Evolutionary conservation across 2,329 filamentous ascomycete species (phyloP).

Genomic region (Curvularia eragrostidis): DNA sequence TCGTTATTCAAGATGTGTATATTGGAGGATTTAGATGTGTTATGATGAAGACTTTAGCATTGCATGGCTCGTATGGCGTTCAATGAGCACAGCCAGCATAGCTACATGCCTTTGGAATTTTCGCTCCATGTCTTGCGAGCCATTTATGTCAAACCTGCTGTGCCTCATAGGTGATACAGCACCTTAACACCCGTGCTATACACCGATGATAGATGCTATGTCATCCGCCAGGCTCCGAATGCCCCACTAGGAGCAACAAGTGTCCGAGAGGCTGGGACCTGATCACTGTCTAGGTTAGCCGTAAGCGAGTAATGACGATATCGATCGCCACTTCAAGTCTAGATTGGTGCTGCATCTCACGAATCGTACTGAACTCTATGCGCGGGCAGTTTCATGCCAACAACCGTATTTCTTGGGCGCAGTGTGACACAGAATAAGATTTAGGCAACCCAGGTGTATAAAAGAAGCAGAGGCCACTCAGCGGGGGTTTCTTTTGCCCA

Average conservation of each 20-base stretch:
- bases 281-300: slow-evolving; percentile 6
- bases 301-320: slow-evolving; percentile 34
- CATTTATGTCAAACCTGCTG: neutral
- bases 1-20: slow-evolving; percentile 9
- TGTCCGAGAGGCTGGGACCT: neutral
- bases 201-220: slow-evolving; percentile 5
- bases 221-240: slow-evolving; percentile 9
- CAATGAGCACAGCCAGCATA: neutral
- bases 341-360: slow-evolving; percentile 26
- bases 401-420: neutral
- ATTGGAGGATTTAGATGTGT: slow-evolving; percentile 4
- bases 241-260: neutral
- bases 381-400: neutral
- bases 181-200: neutral
- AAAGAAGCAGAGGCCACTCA: neutral
- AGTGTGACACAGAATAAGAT: neutral
- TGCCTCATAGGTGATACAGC: neutral
- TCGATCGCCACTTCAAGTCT: slow-evolving; percentile 35
- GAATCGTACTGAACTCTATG: neutral
- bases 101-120: neutral
- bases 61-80: slow-evolving; percentile 11
- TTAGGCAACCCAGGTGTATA: neutral
- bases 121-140: neutral
- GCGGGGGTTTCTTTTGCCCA: neutral
- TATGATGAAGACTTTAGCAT: neutral